Evolutionary conservation across 495 filamentous ascomycete species (phyloP), one percentile per base, ranked within the genome.

Genomic region (Penicillium atrosanguineum): DNA sequence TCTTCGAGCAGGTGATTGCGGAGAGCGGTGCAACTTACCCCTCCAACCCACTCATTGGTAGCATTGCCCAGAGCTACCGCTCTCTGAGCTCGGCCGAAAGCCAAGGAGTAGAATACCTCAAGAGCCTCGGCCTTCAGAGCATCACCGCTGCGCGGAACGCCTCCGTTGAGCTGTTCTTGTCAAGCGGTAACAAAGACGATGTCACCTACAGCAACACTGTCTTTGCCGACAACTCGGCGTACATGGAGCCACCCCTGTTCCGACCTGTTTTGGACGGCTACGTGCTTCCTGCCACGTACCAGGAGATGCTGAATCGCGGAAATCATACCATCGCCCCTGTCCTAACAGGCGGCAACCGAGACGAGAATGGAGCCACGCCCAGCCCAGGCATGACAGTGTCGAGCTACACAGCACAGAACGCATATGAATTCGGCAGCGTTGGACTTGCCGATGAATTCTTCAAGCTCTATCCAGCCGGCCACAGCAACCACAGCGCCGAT

Each of bases 271-370:
- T 59, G 18, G 60, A 63, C 21, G 56, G 53, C 25, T 63, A 59
- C 29, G 60, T 59, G 2, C 31, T 63, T 2, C 34, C 37, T 1
- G 38, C 59, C 40, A 47, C 7, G 26, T 63, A 63, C 20, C 50
- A 46, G 12, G 18, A 63, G 20, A 6, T 50, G 2, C 46, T 63
- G 1, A 11, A 26, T 3, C 26, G 48, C 8, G 43, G 49, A 7
- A 53, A 41, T 16, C 53, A 59, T 28, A 41, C 53, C 9, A 56
- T 59, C 39, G 51, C 59, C 4, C 56, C 60, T n/a, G 55, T 59
- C 19, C 20, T 63, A 1, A 63, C 60, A 12, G 60, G 60, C 8
- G 56, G 56, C 53, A 63, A 63, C 44, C 51, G 50, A 38, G 50
- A 59, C 12, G 60, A 63, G 49, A 49, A 38, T n/a, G 55, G 52